phyloP scores from a whole-genome alignment of 2,329 filamentous ascomycete species.

The Conoideocrella luteorostrata region DNA sequence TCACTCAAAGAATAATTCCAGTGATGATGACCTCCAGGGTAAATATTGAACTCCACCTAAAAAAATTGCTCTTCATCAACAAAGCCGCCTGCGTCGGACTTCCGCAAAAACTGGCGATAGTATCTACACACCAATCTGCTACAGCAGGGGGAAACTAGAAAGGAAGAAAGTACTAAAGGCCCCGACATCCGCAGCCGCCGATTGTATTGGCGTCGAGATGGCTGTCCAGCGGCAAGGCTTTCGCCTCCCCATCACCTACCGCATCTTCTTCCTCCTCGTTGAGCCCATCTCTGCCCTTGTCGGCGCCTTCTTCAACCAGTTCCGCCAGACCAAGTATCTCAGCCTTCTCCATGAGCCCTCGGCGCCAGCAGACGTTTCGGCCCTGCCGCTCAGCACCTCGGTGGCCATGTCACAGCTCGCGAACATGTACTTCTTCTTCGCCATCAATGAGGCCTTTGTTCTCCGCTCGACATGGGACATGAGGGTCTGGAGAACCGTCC shows the following conservation, averaged over 20 bases:
- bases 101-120: too few relatives aligned
- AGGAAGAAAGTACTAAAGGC: neutral
- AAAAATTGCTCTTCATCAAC: slow-evolving; percentile 23
- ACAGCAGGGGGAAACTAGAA: slow-evolving; percentile 17
- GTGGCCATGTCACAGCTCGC: slow-evolving; percentile 69
- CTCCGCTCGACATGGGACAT: slow-evolving; percentile 62
- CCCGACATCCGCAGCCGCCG: too few relatives aligned
- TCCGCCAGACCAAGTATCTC: slow-evolving; percentile 52
- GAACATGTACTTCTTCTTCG: slow-evolving; percentile 72
- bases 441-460: slow-evolving; percentile 70
- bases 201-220: too few relatives aligned
- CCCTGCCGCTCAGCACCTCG: slow-evolving; percentile 52
- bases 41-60: too few relatives aligned
- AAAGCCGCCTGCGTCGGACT: too few relatives aligned
- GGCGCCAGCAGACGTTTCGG: slow-evolving; percentile 19
- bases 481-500: slow-evolving; percentile 62
- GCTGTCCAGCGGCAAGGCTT: slow-evolving; percentile 24
- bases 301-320: slow-evolving; percentile 46
- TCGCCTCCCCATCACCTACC: slow-evolving; percentile 55
- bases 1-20: too few relatives aligned
- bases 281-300: slow-evolving; percentile 53
- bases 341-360: slow-evolving; percentile 53
- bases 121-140: too few relatives aligned
- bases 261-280: slow-evolving; percentile 67
- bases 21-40: too few relatives aligned